Base-by-base conservation (phyloP, 768 basidiomycete genomes). In the Panaeolus cyanescens region DNA sequence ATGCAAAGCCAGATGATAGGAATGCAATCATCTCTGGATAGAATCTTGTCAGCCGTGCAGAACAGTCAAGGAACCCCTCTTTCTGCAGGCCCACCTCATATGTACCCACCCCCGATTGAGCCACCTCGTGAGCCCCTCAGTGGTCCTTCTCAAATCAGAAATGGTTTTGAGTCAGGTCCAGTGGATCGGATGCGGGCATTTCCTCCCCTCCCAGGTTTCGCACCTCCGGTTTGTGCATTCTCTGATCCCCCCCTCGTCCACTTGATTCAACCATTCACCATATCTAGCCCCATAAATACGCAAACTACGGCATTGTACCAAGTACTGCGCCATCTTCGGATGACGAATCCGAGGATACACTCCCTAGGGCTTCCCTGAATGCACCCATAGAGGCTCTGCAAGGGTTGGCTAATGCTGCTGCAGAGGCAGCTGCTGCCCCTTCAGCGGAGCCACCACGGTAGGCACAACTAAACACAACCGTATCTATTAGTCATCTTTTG, bases 1-100 rank as follows among this genome's bases (percentile, higher is more conserved):
- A 91, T 95, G 86, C 92, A 95, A 73, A 92, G 91, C 75, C 93
- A 94, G 72, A 93, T 95, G 91, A 94, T 95, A 67, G 93, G 93
- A 67, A 92, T 95, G 89, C 93, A 95, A 75, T 90, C 92, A 5
- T 90, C 92, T 25, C 74, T 95, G 64, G 93, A 95, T 75, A 85
- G 93, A 56, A 95, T 95, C 70, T 76, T 95, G 58, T 77, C 83
- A 45, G 88, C 85, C 2, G 79, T 94, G 60, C 90, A 81, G 67
- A 75, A 77, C 45, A 80, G 79, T 60, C 72, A 71, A 58, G 71
- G 62, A 56, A 62, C 59, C 64, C 71, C 66, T 70, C 67, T 65
- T 63, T 63, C 65, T 59, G 76, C 73, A 73, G 69, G 70, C 15
- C 75, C 74, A 22, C 75, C 77, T 40, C 77, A 76, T 34, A 72